Evolutionary conservation across 192 early-diverging fungal species (phyloP).

Genomic region (Phycomyces nitens): DNA sequence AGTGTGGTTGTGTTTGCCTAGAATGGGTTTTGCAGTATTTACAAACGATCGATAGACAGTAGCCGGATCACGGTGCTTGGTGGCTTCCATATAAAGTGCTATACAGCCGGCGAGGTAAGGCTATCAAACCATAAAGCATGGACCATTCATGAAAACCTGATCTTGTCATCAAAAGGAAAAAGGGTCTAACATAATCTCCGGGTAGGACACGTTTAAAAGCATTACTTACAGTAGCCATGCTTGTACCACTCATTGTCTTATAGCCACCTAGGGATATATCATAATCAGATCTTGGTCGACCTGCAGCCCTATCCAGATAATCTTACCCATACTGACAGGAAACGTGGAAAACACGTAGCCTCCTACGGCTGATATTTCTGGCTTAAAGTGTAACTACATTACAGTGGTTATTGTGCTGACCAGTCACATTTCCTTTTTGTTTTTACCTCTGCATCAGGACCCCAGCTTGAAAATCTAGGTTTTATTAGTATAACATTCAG

Average conservation of each 20-base stretch:
- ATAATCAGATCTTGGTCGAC: too few relatives aligned
- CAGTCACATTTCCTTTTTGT: background rate
- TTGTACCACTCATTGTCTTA: slow-evolving; percentile 43
- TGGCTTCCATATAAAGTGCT: slow-evolving; percentile 42
- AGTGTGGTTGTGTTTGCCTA: background rate
- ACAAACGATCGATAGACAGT: slow-evolving; percentile 24
- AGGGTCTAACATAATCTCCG: too few relatives aligned
- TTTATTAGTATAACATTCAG: slow-evolving; percentile 12
- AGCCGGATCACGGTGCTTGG: background rate
- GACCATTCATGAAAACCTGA: background rate
- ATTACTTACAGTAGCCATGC: slow-evolving; percentile 48
- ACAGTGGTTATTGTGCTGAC: background rate
- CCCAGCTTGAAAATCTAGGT: slow-evolving; percentile 68
- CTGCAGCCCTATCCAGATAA: slow-evolving; percentile 20
- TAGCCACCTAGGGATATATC: slow-evolving; percentile 33
- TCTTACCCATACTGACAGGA: slow-evolving; percentile 34
- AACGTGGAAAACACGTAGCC: slow-evolving; percentile 47
- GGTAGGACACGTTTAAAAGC: background rate
- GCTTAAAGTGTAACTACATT: slow-evolving; percentile 54
- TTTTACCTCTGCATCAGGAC: slow-evolving; percentile 33
- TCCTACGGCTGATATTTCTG: slow-evolving; percentile 44
- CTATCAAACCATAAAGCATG: background rate
- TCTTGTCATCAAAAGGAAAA: too few relatives aligned
- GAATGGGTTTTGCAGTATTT: slow-evolving; percentile 21
- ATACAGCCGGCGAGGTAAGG: slow-evolving; percentile 48